Base-by-base conservation (phyloP, 2,329 filamentous ascomycete genomes). In the Hymenoscyphus repandus region DNA sequence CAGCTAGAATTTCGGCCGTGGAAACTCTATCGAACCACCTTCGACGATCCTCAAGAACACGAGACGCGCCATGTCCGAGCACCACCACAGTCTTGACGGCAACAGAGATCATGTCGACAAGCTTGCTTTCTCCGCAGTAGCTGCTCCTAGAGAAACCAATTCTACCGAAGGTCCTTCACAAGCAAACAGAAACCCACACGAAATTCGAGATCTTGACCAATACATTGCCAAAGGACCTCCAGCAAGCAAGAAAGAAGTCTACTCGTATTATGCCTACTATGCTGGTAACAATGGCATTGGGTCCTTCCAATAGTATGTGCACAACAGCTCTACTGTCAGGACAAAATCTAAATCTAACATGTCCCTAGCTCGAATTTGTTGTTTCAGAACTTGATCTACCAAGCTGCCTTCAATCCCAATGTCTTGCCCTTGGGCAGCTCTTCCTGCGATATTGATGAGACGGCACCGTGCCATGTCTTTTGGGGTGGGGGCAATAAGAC, bases 361-460 rank as follows among this genome's bases (percentile, higher is more conserved):
- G n/a, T 34, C 13, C 42, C 17, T 46, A 65, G 62, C 50, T 63
- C 62, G 10, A 66, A 59, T 45, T 57, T 65, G 40, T 56, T 66
- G 10, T 66, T 66, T 46, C 63, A 66, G 45, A 66, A 65, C 44
- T 50, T 66, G 47, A 66, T 66, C 38, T 62, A 60, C 40, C 62
- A 65, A 50, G 63, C 58, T n/a, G 61, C 54, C 9, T 66, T 66
- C 51, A 63, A 66, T 34, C 63, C 63, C 6, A 63, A 64, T 36
- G 53, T 63, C 18, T 45, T 62, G 1, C 63, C 63, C n/a, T 48
- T 65, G 11, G 62, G 62, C 17, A 66, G 62, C 38, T 52, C 53
- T 6, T 15, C 51, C 31, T 64, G 63, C 46, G 53, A 55, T 48
- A 54, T 61, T 40, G 62, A 65, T 41, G 37, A 53, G 2, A 53